Base-by-base conservation (phyloP, 2,329 filamentous ascomycete genomes). In the Rhytidhysteron rufulum region DNA sequence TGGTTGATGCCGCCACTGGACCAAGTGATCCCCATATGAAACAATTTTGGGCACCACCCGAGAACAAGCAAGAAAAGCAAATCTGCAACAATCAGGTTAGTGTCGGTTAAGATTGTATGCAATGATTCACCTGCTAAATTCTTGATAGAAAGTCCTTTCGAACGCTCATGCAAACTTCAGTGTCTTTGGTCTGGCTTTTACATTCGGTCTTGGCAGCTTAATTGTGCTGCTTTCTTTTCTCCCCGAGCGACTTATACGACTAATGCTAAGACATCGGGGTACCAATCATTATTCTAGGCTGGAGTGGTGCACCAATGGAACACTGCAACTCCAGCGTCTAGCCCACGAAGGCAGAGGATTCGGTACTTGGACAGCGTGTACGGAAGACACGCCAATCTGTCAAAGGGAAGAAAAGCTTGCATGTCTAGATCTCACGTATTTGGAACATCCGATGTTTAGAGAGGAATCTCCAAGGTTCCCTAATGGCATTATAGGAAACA, bases 21-120 rank as follows among this genome's bases (percentile, higher is more conserved):
- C 38, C 42, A 20, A 29, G 11, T 10, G 22, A 0, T 19, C 31
- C 0, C 13, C 18, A 3, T 4, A 8, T 6, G 17, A 38, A 5
- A 25, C 24, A 8, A 37, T 42, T 35, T 18, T 35, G 24, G 13
- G 34, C 9, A 2, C 18, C 17, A 7, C 36, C 40, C 2, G 24
- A 7, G 15, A 11, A 13, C 3, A 44, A 49, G 18, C 37, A 45
- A 4, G 43, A 44, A 21, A 40, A 25, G 18, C 29, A 40, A 2
- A 37, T 49, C 11, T 58, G 54, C 21, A 27, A n/a, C 1, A 55
- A 47, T 17, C 50, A 48, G 16, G 15, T 19, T 20, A 10, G 25
- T 31, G n/a, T 39, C 13, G n/a, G 10, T 29, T 29, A 29, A 9
- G n/a, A 27, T 27, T 27, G 24, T 8, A 7, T 27, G 24, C 24